Evolutionary conservation across 306 rosid species (phyloP).

Genomic region (Castanospermum australe): DNA sequence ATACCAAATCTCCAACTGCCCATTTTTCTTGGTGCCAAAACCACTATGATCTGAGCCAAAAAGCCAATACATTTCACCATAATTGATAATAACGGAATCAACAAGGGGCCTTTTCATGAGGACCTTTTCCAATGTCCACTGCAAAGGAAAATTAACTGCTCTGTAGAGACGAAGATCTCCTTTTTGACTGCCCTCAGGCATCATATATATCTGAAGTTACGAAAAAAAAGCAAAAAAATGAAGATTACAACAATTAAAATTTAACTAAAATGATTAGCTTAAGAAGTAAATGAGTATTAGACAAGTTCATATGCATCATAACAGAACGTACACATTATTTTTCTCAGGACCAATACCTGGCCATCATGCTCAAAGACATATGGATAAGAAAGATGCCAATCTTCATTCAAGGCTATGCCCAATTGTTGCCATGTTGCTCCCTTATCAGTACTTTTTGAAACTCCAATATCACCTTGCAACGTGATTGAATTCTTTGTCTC

Average conservation of each 20-base stretch:
- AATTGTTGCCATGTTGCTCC: conserved; percentile 95
- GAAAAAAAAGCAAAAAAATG: conserved; percentile 13
- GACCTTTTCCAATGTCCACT: conserved; percentile 82
- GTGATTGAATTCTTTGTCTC: conserved; percentile 88
- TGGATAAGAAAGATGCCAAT: conserved; percentile 98
- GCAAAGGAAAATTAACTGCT: conserved; percentile 76
- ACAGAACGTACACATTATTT: background rate
- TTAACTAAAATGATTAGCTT: background rate
- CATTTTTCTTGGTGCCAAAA: conserved; percentile 81
- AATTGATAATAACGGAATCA: conserved; percentile 64
- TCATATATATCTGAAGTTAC: conserved; percentile 77
- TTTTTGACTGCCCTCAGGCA: conserved; percentile 84
- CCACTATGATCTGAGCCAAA: conserved; percentile 95
- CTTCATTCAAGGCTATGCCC: conserved; percentile 90
- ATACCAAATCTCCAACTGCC: conserved; percentile 92
- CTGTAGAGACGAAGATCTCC: conserved; percentile 92
- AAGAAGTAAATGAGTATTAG: background rate
- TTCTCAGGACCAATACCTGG: conserved; percentile 52
- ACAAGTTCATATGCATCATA: background rate
- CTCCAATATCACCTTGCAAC: conserved; percentile 95
- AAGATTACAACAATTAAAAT: background rate
- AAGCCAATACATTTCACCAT: conserved; percentile 77
- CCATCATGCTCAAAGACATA: conserved; percentile 72
- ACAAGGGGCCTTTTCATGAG: conserved; percentile 80
- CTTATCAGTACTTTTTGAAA: conserved; percentile 81